Evolutionary conservation across 1,284 basidiomycete genomes (phyloP).

Genomic region (Anthracocystis setariae): DNA sequence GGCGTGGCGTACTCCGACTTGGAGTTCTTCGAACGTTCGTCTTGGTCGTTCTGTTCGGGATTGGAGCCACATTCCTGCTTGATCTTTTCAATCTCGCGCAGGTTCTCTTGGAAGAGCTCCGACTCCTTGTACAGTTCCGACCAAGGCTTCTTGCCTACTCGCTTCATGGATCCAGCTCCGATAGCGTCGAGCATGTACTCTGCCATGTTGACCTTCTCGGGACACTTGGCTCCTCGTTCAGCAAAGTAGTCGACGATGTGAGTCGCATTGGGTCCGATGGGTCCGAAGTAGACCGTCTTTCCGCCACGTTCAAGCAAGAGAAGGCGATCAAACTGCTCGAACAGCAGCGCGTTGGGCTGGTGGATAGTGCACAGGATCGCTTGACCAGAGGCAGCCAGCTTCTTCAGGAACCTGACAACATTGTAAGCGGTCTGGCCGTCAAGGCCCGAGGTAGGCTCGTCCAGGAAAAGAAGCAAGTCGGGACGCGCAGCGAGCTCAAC

Average conservation of each 20-base stretch:
- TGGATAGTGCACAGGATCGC: slow-evolving; percentile 54
- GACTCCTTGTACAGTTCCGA: slow-evolving; percentile 72
- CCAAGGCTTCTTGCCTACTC: slow-evolving; percentile 72
- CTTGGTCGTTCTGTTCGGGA: not conserved
- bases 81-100: slow-evolving; percentile 29
- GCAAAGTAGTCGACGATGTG: slow-evolving; percentile 46
- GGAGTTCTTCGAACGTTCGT: not conserved
- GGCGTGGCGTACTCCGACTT: slow-evolving; percentile 54
- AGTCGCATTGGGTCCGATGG: slow-evolving; percentile 27
- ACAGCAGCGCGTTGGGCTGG: slow-evolving; percentile 48
- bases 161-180: slow-evolving; percentile 64
- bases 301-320: slow-evolving; percentile 41
- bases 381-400: slow-evolving; percentile 46
- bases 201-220: slow-evolving; percentile 71
- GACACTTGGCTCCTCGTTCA: slow-evolving; percentile 64
- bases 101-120: slow-evolving; percentile 21
- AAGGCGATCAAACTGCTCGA: slow-evolving; percentile 46
- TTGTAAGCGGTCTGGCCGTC: slow-evolving; percentile 46
- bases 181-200: slow-evolving; percentile 70
- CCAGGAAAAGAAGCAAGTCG: slow-evolving; percentile 70
- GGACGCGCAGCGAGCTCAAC: slow-evolving; percentile 49
- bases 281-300: slow-evolving; percentile 47
- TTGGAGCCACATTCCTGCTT: slow-evolving; percentile 21
- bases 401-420: slow-evolving; percentile 50
- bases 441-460: slow-evolving; percentile 52